Base-by-base conservation (phyloP, 805 yeast species). In the Yarrowia alimentaria region DNA sequence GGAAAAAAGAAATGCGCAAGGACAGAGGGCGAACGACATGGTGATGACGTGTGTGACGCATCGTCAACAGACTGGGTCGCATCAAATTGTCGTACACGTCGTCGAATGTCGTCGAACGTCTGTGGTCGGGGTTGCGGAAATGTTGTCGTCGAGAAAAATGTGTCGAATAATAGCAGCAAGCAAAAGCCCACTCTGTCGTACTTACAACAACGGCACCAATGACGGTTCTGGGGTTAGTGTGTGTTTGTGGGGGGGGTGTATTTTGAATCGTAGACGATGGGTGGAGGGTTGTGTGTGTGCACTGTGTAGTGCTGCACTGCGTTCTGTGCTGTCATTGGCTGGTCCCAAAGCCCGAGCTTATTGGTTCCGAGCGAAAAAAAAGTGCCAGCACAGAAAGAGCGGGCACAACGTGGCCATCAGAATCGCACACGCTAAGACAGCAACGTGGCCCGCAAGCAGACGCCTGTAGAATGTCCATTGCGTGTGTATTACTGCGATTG, bases 161-260 rank as follows among this genome's bases (percentile, higher is more conserved):
- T n/a, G n/a, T n/a, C n/a, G n/a, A n/a, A n/a, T n/a, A n/a, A n/a
- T n/a, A n/a, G n/a, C n/a, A n/a, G n/a, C n/a, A n/a, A n/a, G n/a
- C n/a, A n/a, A n/a, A n/a, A 38, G n/a, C 16, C 18, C 22, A 12
- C 8, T 25, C 95, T 22, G 17, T n/a, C 28, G 47, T 40, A 40
- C 47, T 40, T 40, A 40, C 47, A 75, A 89, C 96, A 75, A 89
- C 91, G 79, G 97, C 97, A 88, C 97, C 97, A 72, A 89, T 89
- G 68, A 89, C 96, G 64, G 96, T 91, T 79, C 95, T 84, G 35
- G 14, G 37, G 57, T 47, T 35, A 52, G 54, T 22, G 38, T 30
- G 12, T 26, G 51, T 26, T 38, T 13, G 8, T 5, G 13, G n/a
- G 32, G 47, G 19, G 22, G 4, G 22, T 12, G 29, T 21, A 9